Evolutionary conservation across 208 protist species (phyloP).

Genomic region (Acanthamoeba lenticulata): DNA sequence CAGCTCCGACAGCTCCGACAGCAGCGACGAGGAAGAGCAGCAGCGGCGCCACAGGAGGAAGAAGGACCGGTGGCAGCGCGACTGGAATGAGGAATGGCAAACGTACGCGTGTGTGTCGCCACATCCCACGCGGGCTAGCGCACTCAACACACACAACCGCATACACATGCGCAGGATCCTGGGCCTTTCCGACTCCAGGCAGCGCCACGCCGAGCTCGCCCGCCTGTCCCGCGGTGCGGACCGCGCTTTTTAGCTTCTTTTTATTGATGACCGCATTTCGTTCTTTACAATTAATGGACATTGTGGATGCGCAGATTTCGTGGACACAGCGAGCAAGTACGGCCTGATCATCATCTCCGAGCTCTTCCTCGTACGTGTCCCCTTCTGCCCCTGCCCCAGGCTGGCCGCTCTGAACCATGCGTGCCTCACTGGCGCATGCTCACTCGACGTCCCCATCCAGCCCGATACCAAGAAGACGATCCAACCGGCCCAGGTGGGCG

Average conservation of each 20-base stretch:
- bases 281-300: too few species aligned
- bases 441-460: neutral
- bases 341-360: conserved; percentile 57
- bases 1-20: neutral
- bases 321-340: conserved; percentile 47
- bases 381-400: neutral
- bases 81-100: conserved; percentile 66
- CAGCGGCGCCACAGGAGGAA: neutral
- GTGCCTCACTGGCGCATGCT: too few species aligned
- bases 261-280: too few species aligned
- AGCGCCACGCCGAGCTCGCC: neutral
- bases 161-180: too few species aligned
- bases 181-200: neutral
- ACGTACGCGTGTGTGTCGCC: too few species aligned
- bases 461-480: conserved; percentile 56
- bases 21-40: neutral
- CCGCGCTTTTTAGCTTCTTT: too few species aligned
- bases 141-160: too few species aligned
- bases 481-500: neutral
- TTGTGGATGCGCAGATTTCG: too few species aligned
- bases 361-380: neutral
- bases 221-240: conserved; percentile 17
- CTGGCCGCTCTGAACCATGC: too few species aligned
- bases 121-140: too few species aligned
- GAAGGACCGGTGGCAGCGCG: conserved; percentile 20